Percentiles rank a stretch among this genome's conserved stretches.
Conservation (phyloP, 257 asterid genomes). For the Perilla frutescens region DNA sequence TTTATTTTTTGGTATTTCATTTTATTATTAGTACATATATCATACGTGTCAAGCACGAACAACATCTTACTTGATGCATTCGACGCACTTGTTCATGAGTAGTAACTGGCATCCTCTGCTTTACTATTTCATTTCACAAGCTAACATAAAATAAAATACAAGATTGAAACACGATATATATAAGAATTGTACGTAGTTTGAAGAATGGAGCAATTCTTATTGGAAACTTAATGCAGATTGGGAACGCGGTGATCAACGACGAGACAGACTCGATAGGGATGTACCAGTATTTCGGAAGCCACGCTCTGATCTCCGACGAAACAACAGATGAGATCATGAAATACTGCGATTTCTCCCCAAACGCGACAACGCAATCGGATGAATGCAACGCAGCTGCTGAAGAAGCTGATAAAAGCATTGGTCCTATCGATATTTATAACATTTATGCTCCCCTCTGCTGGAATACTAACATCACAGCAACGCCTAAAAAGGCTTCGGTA, state of each 20-base stretch:
- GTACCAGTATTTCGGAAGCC: conserved; percentile 67
- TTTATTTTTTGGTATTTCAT: neutral
- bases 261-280: conserved; percentile 68
- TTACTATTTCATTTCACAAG: no score
- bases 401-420: conserved; percentile 24
- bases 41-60: no score
- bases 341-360: conserved; percentile 57
- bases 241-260: conserved; percentile 76
- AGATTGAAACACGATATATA: neutral
- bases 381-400: conserved; percentile 41
- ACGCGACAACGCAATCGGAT: conserved; percentile 30
- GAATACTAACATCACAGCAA: conserved; percentile 47
- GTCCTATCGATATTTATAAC: conserved; percentile 55
- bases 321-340: conserved; percentile 33
- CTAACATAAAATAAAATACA: neutral
- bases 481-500: conserved; percentile 60
- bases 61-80: no score
- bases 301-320: conserved; percentile 70
- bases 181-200: no score
- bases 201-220: neutral
- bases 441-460: conserved; percentile 75
- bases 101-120: no score
- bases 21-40: no score
- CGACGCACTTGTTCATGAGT: no score
- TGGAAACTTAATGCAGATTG: conserved; percentile 50